These are phyloP conservation scores for Pseudocercospora eumusae DNA, from an alignment of 2,329 filamentous ascomycete species.

Conservation along the genomic window DNA sequence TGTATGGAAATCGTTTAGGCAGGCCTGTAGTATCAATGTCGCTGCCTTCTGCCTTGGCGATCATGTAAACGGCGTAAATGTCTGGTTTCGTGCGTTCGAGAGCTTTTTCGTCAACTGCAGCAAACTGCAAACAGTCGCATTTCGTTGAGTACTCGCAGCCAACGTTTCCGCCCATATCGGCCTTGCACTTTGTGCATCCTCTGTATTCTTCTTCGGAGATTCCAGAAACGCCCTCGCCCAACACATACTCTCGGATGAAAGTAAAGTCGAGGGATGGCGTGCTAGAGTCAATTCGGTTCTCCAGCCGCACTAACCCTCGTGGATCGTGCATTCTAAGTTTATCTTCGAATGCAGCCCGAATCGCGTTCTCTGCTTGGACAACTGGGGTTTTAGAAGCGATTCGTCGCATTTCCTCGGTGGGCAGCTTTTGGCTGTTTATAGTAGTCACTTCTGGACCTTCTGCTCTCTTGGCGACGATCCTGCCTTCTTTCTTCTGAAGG, in stretches of 20 bases:
- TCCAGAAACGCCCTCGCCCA: conserved; percentile 61
- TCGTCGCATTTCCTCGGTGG: conserved; percentile 42
- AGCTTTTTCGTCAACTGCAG: conserved; percentile 50
- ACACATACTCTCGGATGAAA: conserved; percentile 66
- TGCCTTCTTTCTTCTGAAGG: conserved; percentile 42
- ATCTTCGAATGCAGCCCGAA: conserved; percentile 44
- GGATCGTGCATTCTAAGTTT: conserved; percentile 35
- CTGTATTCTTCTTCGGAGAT: conserved; percentile 61
- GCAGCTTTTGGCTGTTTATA: conserved; percentile 40
- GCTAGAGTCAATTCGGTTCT: conserved; percentile 61
- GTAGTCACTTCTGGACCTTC: conserved; percentile 23
- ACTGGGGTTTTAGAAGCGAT: conserved; percentile 37
- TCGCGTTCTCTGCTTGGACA: conserved; percentile 38
- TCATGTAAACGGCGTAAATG: conserved; percentile 22
- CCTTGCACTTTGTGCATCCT: conserved; percentile 65
- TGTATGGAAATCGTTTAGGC: conserved; percentile 65
- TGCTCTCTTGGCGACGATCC: conserved; percentile 37
- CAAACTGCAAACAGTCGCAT: conserved; percentile 70
- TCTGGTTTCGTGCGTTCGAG: conserved; percentile 35
- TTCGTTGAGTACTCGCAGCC: conserved; percentile 64
- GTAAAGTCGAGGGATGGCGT: conserved; percentile 63
- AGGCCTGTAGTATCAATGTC: conserved; percentile 41
- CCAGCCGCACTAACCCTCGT: conserved; percentile 32
- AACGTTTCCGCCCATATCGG: conserved; percentile 53
- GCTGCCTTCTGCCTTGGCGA: conserved; percentile 30